Base-by-base conservation (phyloP, 1,284 basidiomycete genomes). In the Phylloboletellus chloephorus region DNA sequence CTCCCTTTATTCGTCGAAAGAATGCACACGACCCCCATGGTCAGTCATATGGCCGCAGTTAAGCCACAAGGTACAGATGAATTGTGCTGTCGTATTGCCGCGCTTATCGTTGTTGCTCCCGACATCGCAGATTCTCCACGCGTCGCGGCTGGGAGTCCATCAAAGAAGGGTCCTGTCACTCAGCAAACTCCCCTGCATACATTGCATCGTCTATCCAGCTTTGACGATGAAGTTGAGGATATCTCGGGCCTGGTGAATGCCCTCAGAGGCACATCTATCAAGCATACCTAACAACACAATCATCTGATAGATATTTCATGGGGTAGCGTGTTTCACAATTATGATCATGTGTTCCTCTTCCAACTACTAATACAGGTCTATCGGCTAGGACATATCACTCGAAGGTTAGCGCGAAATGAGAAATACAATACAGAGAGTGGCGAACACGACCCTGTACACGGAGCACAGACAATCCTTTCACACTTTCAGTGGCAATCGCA, bases 1-100 rank as follows among this genome's bases (percentile, higher is more conserved):
- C 53, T 71, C 9, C 75, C 82, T 9, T 60, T 77, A 17, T 84
- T 84, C 58, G 49, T 53, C 10, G 57, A 58, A 41, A 63, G 49
- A 51, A 60, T 46, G 9, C 56, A 56, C n/a, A 60, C 51, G 49
- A 69, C 65, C 19, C 67, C 69, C 5, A 72, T 70, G 52, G 58
- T 60, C 24, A 69, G 74, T 52, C 67, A 66, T 31, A 65, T 73
- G 62, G 74, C 73, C 7, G 62, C 72, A 15, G 54, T 52, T 11
- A 71, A 63, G 43, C 56, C 68, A 24, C 69, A 67, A 64, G 76
- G 79, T 77, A 52, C 24, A 51, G 20, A 49, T 17, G 28, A 37
- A 34, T 13, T 22, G 30, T 32, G 31, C 19, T 3, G 11, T 15
- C 4, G 9, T 23, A 21, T n/a, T 17, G 11, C 16, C 11, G 2